Evolutionary conservation across 139 green algal species (phyloP), one percentile per base, ranked within the genome.

Genomic region (Chlorella sp.): DNA sequence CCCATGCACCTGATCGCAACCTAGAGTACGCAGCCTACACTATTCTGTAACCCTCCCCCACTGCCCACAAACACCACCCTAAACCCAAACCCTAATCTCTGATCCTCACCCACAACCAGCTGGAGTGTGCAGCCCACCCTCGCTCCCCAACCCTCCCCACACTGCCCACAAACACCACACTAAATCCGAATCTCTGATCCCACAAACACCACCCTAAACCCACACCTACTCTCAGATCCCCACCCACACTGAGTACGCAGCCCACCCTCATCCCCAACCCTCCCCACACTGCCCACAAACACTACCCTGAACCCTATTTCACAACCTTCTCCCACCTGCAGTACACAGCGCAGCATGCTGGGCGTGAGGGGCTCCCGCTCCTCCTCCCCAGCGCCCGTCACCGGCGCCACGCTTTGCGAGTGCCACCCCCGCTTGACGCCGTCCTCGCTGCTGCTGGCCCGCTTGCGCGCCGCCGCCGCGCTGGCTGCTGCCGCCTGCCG

Each of bases 291-390:
- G 18, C 30, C n/a, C 77, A 48, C 77, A 60, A 36, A 24, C 12
- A n/a, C 73, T 80, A n/a, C 32, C n/a, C 22, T 11, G 11, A 32
- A 7, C 18, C 64, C 9, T 32, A 75, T 16, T 16, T 36, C 28
- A 26, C 30, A 12, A n/a, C 3, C 42, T 30, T 16, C 24, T 16
- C 84, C 9, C 39, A 69, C 84, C 84, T 81, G 84, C 37, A 88
- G 66, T 26, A 87, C 14, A 64, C 64, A 87, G 83, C 83, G 60
- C 83, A 87, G 83, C 61, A 87, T 64, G 61, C 83, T 87, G 36
- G 83, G 83, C 83, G 39, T 61, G 53, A 61, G 24, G 9, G 83
- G 64, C 81, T 4, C 5, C n/a, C 21, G 21, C 81, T 77, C 81
- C 32, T 73, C 81, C 57, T 76, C 81, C 28, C 34, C 34, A 2